Evolutionary conservation across 2,329 filamentous ascomycete species (phyloP).

Genomic region (Apiospora saccharicola): DNA sequence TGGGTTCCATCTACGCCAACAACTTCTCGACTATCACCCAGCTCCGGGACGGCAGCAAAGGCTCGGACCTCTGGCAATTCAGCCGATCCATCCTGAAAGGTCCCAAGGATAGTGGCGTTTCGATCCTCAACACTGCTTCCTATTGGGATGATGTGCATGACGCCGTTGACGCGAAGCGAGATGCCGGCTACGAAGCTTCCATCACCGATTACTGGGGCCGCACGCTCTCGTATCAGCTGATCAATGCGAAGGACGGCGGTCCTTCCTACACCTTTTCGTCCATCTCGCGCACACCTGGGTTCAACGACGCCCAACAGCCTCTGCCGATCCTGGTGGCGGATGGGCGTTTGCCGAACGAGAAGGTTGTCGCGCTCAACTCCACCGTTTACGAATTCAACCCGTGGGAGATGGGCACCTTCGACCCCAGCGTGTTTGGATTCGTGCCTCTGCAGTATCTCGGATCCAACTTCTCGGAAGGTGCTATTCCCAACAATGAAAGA

Average conservation of each 20-base stretch:
- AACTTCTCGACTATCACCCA: conserved; percentile 72
- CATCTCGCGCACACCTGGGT: conserved; percentile 69
- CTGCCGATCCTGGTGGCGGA: conserved; percentile 79
- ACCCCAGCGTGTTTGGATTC: conserved; percentile 76
- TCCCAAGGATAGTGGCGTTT: conserved; percentile 37
- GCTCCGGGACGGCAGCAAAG: conserved; percentile 40
- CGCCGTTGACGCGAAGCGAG: conserved; percentile 65
- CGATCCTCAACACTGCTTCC: conserved; percentile 38
- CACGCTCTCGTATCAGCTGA: conserved; percentile 73
- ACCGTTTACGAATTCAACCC: conserved; percentile 83
- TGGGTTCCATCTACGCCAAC: conserved; percentile 77
- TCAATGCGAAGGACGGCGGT: conserved; percentile 72
- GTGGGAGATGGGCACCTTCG: conserved; percentile 80
- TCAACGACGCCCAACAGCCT: conserved; percentile 68
- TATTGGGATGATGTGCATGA: conserved; percentile 70
- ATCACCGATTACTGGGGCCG: conserved; percentile 80
- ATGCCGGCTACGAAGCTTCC: conserved; percentile 70
- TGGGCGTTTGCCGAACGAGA: conserved; percentile 68
- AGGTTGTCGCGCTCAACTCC: conserved; percentile 71
- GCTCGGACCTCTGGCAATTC: conserved; percentile 46
- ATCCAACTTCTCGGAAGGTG: conserved; percentile 72
- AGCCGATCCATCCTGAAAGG: conserved; percentile 47
- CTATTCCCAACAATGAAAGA: conserved; percentile 58
- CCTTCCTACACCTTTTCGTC: conserved; percentile 78
- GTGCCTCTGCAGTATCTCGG: conserved; percentile 75